These are phyloP conservation scores for Aspergillus niger DNA, from an alignment of 2,329 filamentous ascomycete species.

Conservation along the genomic window DNA sequence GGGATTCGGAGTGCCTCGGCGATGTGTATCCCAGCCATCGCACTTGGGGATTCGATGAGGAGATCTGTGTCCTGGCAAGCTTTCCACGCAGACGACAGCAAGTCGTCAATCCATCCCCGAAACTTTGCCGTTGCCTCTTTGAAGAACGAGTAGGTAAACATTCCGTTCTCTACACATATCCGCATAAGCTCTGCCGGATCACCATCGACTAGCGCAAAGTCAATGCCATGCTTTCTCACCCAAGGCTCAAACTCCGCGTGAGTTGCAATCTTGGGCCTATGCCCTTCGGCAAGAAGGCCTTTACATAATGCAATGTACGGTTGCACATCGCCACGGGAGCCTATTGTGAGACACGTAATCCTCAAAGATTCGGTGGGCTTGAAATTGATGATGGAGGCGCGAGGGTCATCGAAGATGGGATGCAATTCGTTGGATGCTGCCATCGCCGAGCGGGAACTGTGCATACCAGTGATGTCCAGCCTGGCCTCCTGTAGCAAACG, in stretches of 20 bases:
- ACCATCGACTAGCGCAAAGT: constrained; percentile 83
- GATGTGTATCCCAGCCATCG: constrained; percentile 97
- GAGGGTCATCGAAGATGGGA: constrained; percentile 86
- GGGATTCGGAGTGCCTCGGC: constrained; percentile 90
- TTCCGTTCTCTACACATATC: constrained; percentile 94
- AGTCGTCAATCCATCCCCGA: constrained; percentile 89
- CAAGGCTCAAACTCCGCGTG: constrained; percentile 87
- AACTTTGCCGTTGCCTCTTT: constrained; percentile 85
- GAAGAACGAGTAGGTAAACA: constrained; percentile 91
- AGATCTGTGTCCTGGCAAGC: constrained; percentile 87
- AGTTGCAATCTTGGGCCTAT: constrained; percentile 83
- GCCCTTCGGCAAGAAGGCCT: constrained; percentile 82
- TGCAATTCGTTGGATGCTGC: constrained; percentile 54
- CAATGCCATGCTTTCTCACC: constrained; percentile 91
- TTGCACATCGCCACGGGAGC: constrained; percentile 92
- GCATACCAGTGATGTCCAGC: constrained; percentile 44
- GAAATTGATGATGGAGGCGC: constrained; percentile 85
- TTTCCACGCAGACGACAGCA: constrained; percentile 77
- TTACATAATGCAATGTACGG: constrained; percentile 97
- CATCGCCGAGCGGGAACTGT: constrained; percentile 26
- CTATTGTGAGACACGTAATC: constrained; percentile 93
- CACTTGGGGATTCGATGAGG: constrained; percentile 90
- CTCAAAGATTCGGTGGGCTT: constrained; percentile 77
- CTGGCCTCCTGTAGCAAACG: constrained; percentile 77
- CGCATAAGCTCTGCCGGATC: constrained; percentile 94